Evolutionary conservation across 441 rosid species (phyloP).

Genomic region (Hura crepitans): DNA sequence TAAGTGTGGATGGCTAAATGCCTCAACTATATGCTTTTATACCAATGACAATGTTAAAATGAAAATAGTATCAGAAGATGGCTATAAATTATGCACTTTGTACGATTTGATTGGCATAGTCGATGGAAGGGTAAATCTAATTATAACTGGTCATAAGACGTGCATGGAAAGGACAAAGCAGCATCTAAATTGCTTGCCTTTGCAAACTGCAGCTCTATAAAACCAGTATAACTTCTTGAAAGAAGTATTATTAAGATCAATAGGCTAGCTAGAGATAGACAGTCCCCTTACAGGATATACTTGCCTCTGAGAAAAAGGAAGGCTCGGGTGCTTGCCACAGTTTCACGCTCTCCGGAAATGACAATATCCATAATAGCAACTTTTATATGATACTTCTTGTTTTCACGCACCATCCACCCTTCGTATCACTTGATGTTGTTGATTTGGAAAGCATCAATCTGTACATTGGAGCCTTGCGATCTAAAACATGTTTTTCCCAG

Average conservation of each 20-base stretch:
- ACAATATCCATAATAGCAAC: neutral
- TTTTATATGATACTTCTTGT: neutral
- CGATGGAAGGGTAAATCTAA: no score
- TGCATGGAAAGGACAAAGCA: no score
- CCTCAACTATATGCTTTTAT: no score
- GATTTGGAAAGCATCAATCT: conserved; percentile 54
- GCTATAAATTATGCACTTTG: no score
- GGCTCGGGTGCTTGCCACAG: neutral
- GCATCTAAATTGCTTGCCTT: neutral
- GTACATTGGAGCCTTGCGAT: conserved; percentile 57
- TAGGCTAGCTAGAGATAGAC: neutral
- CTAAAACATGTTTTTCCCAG: conserved; percentile 67
- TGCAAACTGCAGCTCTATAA: neutral
- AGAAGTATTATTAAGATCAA: no score
- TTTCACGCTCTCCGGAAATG: neutral
- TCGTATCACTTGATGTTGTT: neutral
- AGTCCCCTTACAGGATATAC: neutral
- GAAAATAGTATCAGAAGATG: no score
- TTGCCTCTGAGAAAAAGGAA: neutral
- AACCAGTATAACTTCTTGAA: neutral
- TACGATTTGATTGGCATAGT: no score
- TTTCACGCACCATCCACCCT: conserved; percentile 3
- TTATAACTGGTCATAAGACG: no score
- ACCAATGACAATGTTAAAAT: no score
- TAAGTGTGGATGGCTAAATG: no score